phyloP scores from a whole-genome alignment of 1,139 yeast species.

The Sugiyamaella neomexicana region DNA sequence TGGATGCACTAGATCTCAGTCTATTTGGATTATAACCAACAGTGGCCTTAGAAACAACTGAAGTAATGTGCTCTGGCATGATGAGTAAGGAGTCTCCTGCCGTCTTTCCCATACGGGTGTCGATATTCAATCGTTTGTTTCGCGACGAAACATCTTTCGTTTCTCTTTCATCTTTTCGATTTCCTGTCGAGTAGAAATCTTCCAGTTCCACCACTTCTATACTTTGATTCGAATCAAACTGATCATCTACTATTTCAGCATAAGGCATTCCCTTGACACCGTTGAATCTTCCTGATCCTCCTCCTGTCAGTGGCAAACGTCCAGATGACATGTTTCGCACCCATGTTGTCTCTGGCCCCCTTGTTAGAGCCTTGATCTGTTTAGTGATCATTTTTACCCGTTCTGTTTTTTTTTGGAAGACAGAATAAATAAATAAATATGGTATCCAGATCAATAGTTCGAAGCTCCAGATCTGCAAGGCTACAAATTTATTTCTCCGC shows the following conservation, averaged over 20 bases:
- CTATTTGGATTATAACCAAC: conserved; percentile 30
- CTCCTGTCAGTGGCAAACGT: conserved; percentile 1
- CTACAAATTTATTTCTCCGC: conserved; percentile 7
- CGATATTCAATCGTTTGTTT: conserved; percentile 27
- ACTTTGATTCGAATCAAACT: conserved; percentile 6
- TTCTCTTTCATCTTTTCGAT: background rate
- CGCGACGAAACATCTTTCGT: conserved; percentile 10
- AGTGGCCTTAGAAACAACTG: conserved; percentile 28
- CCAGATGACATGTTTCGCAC: background rate
- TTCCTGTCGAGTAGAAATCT: conserved; percentile 4
- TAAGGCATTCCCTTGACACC: conserved; percentile 14
- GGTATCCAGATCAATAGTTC: background rate
- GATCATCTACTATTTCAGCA: conserved; percentile 21
- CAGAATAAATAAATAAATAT: background rate
- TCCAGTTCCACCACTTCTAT: conserved; percentile 15
- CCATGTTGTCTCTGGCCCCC: background rate
- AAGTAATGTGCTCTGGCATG: conserved; percentile 28
- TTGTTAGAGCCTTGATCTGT: background rate
- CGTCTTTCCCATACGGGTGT: conserved; percentile 30
- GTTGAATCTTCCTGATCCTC: conserved; percentile 5
- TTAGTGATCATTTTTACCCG: background rate
- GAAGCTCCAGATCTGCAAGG: conserved; percentile 11
- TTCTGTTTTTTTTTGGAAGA: too few relatives aligned
- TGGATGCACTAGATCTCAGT: conserved; percentile 32
- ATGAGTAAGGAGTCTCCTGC: conserved; percentile 28